Conservation (phyloP, 2,329 filamentous ascomycete genomes). For the Whalleya microplaca region DNA sequence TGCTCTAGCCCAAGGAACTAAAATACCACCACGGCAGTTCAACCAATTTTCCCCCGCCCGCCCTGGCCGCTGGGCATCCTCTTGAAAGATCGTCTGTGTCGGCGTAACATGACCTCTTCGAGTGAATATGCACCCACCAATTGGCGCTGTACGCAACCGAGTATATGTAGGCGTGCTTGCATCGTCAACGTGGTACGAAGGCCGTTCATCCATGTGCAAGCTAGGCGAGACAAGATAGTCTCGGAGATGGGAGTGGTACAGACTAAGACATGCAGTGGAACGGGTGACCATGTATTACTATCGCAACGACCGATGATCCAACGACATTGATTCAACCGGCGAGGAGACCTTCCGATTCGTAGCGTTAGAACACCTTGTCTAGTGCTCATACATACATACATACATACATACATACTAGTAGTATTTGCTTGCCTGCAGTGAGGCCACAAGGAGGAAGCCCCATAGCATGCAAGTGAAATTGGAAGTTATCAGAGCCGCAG, state of each 20-base stretch:
- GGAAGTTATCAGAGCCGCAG: slow-evolving; percentile 5
- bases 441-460: background rate
- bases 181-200: slow-evolving; percentile 31
- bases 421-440: background rate
- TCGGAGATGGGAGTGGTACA: slow-evolving; percentile 31
- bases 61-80: background rate
- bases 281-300: slow-evolving; percentile 33
- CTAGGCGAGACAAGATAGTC: slow-evolving; percentile 33
- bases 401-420: background rate
- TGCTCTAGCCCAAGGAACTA: slow-evolving; percentile 28
- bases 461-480: background rate
- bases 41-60: slow-evolving; percentile 22
- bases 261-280: slow-evolving; percentile 32
- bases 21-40: slow-evolving; percentile 28
- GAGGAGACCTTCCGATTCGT: slow-evolving; percentile 33
- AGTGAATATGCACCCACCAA: slow-evolving; percentile 25
- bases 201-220: slow-evolving; percentile 30
- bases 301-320: slow-evolving; percentile 1
- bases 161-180: slow-evolving; percentile 30
- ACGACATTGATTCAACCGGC: slow-evolving; percentile 4
- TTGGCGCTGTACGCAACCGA: slow-evolving; percentile 37
- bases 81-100: slow-evolving; percentile 11
- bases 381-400: background rate
- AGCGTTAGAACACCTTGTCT: slow-evolving; percentile 4
- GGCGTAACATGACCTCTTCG: slow-evolving; percentile 24